phyloP scores from a whole-genome alignment of 768 basidiomycete species.

The Daedaleopsis sinensis region DNA sequence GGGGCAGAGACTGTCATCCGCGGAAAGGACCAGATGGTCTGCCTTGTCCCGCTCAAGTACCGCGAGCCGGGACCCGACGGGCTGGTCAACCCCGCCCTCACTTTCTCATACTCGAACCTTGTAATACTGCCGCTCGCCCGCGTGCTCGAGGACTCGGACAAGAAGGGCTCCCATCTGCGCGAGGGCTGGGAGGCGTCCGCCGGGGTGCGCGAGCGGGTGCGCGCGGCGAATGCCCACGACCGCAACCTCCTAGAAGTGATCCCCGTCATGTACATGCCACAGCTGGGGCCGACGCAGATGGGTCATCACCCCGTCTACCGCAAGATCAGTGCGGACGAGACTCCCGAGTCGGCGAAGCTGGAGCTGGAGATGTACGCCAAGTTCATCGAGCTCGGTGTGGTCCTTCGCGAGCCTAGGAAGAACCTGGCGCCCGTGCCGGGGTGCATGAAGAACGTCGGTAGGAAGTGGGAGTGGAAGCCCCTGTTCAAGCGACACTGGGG shows the following conservation, averaged over 20 bases:
- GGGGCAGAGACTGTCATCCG: background rate
- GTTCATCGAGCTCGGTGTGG: background rate
- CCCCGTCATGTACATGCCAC: constrained; percentile 1
- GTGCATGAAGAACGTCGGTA: background rate
- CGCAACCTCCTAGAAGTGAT: background rate
- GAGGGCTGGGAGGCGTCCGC: constrained; percentile 2
- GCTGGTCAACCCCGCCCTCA: constrained; percentile 1
- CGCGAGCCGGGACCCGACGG: background rate
- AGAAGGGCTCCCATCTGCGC: background rate
- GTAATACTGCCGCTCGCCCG: background rate
- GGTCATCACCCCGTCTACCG: background rate
- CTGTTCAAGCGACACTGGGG: background rate
- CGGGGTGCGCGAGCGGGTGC: background rate
- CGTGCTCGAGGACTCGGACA: background rate
- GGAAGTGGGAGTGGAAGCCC: background rate
- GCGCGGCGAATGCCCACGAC: background rate
- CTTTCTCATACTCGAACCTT: background rate
- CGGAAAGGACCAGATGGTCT: background rate
- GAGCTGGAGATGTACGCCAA: background rate
- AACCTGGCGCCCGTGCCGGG: background rate
- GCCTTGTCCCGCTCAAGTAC: constrained; percentile 2
- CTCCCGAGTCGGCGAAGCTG: background rate
- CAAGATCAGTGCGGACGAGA: background rate
- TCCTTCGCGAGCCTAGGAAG: background rate
- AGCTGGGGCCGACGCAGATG: constrained; percentile 1